Evolutionary conservation across 176 grass and related monocot species (phyloP).

Genomic region (Luzula sylvatica): DNA sequence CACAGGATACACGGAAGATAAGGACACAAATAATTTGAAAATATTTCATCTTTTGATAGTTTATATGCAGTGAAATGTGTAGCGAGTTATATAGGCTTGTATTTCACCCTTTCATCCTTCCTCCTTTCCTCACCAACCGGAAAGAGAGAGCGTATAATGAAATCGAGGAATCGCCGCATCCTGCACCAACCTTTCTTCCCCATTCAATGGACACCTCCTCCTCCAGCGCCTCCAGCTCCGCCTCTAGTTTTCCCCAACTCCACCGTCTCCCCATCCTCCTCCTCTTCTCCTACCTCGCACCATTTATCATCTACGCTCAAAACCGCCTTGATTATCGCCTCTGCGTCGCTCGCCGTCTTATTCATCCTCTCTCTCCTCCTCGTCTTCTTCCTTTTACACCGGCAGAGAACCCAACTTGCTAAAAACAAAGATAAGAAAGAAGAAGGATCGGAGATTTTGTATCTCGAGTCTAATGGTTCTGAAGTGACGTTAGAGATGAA

Average conservation of each 20-base stretch:
- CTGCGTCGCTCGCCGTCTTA: constrained; percentile 24
- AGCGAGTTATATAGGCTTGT: no score
- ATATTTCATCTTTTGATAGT: no score
- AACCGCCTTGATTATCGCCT: constrained; percentile 39
- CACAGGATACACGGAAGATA: no score
- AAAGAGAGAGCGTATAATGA: no score
- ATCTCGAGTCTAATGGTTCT: not conserved
- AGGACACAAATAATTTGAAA: no score
- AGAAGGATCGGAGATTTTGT: no score
- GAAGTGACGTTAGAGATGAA: constrained; percentile 29
- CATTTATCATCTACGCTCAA: constrained; percentile 26
- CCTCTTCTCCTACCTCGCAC: constrained; percentile 1
- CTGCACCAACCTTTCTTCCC: constrained; percentile 58
- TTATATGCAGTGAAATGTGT: no score
- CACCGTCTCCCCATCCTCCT: not conserved
- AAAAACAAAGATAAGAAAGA: no score
- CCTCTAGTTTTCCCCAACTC: not conserved
- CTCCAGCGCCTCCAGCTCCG: constrained; percentile 15
- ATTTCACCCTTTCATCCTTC: no score
- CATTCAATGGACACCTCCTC: constrained; percentile 31
- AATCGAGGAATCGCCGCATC: constrained; percentile 3
- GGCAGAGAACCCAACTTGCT: not conserved
- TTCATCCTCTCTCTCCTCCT: constrained; percentile 29
- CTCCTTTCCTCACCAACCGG: no score
- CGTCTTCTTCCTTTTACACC: constrained; percentile 36